Evolutionary conservation across 371 early-diverging fungal genomes (phyloP).

Genomic region (Basidiobolus meristosporus): DNA sequence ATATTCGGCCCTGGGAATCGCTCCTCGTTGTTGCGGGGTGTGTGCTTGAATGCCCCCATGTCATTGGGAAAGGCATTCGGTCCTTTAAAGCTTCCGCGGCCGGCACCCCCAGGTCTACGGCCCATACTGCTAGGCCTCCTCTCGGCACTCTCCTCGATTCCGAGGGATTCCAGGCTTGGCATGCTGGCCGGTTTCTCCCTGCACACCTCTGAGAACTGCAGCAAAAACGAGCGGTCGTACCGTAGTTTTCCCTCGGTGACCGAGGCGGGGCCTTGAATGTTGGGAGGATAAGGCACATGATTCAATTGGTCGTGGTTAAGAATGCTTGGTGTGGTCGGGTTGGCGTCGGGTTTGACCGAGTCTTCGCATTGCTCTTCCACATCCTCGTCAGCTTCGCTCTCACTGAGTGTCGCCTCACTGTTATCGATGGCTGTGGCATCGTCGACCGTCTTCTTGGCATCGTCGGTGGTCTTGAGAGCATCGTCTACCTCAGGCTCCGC

Average conservation of each 20-base stretch:
- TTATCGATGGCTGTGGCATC: too few species aligned
- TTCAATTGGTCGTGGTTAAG: constrained; percentile 11
- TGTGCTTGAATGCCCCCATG: background rate
- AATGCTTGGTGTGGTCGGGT: too few species aligned
- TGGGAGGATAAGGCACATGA: constrained; percentile 18
- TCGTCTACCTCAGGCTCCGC: too few species aligned
- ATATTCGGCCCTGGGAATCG: too few species aligned
- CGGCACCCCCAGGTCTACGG: constrained; percentile 5
- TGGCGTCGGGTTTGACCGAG: constrained; percentile 9
- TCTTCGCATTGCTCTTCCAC: constrained; percentile 5
- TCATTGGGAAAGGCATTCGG: background rate
- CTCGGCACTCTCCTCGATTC: constrained; percentile 21
- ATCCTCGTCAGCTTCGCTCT: constrained; percentile 3
- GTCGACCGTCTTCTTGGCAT: too few species aligned
- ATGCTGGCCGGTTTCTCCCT: constrained; percentile 41
- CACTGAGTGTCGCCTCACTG: too few species aligned
- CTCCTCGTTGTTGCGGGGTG: constrained; percentile 19
- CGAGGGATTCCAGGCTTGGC: constrained; percentile 38
- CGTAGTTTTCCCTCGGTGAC: constrained; percentile 22
- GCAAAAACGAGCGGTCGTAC: constrained; percentile 56
- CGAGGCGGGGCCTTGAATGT: constrained; percentile 15
- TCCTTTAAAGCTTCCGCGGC: constrained; percentile 11
- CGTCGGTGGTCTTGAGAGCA: too few species aligned
- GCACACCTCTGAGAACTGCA: constrained; percentile 51
- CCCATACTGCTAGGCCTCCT: background rate